Base-by-base conservation (phyloP, 2,329 filamentous ascomycete species). In the Verticillium dahliae region DNA sequence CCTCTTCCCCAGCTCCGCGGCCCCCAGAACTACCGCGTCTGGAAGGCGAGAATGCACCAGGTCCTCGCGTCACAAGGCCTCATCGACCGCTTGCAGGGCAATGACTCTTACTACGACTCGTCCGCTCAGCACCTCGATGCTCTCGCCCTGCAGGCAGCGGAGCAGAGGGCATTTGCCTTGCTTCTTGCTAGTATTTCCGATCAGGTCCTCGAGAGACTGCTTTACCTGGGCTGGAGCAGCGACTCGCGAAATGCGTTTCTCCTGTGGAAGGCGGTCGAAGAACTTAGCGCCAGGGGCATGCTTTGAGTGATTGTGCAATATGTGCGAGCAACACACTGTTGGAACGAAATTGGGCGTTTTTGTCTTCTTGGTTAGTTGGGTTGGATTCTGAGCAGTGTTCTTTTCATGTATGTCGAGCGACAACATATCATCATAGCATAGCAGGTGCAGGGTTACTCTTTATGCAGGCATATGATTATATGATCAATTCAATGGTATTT, bases 51-150 rank as follows among this genome's bases (percentile, higher is more conserved):
- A 18, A 52, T 52, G 45, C 45, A 52, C 18, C 45, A 52, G 11
- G 45, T 52, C 18, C 45, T 52, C 45, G 45, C 45, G 7, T 52
- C 45, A 10, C 45, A 52, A 18, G 45, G 45, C 18, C 45, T 52
- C 5, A 52, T 52, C 45, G 45, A 52, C 45, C 45, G 45, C 45
- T 11, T 52, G 6, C n/a, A 52, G 9, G 18, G 45, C 10, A 52
- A 52, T 18, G 18, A 31, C 9, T 11, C n/a, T 18, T 52, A 52
- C 45, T 52, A 52, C 35, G 35, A 37, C 18, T 22, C 45, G 1
- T 52, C 45, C 1, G 45, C 45, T 61, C 63, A 64, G 61, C 57
- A 67, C n/a, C 57, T 62, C 52, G 65, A 67, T 60, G 63, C 64
- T 27, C 57, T 62, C 27, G 65, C 65, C 39, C 62, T 67, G 45